A percentile compares a stretch with the other conserved stretches of the same genome.
Conservation (phyloP, 768 basidiomycete genomes). For the Fomitopsis serialis region DNA sequence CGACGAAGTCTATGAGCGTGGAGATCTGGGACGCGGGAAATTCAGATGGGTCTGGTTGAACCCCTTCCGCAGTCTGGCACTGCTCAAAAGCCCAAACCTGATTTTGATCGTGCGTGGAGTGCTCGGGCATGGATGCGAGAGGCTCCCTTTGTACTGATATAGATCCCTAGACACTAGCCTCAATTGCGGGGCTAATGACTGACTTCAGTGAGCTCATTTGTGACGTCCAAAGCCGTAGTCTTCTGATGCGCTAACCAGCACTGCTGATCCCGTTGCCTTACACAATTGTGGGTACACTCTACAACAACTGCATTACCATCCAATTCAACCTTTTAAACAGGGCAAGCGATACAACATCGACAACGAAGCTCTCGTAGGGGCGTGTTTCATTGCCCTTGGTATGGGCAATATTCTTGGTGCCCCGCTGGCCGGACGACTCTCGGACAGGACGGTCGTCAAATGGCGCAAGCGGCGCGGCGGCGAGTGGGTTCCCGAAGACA, state of each 20-base stretch:
- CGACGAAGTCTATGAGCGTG: constrained; percentile 31
- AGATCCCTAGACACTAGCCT: constrained; percentile 39
- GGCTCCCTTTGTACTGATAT: not conserved
- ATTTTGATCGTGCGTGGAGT: constrained; percentile 41
- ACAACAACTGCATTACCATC: not conserved
- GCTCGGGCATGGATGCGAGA: not conserved
- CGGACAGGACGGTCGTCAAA: constrained; percentile 45
- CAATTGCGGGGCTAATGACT: constrained; percentile 19
- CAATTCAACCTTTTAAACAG: constrained; percentile 25
- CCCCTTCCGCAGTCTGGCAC: constrained; percentile 44
- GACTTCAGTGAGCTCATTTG: constrained; percentile 28
- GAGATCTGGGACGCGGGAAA: constrained; percentile 6
- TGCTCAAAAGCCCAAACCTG: constrained; percentile 59
- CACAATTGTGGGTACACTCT: constrained; percentile 38
- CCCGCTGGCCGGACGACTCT: constrained; percentile 51
- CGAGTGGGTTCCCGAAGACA: constrained; percentile 64
- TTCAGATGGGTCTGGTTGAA: constrained; percentile 45
- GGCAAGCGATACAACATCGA: constrained; percentile 50
- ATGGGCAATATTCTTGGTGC: constrained; percentile 58
- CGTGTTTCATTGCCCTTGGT: constrained; percentile 56
- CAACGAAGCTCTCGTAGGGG: constrained; percentile 53
- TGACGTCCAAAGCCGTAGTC: not conserved
- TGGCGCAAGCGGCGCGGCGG: constrained; percentile 48
- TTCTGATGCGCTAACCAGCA: constrained; percentile 14
- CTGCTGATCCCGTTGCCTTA: constrained; percentile 59